phyloP scores from a whole-genome alignment of 1,284 basidiomycete genomes.

The Puccinia coronata region DNA sequence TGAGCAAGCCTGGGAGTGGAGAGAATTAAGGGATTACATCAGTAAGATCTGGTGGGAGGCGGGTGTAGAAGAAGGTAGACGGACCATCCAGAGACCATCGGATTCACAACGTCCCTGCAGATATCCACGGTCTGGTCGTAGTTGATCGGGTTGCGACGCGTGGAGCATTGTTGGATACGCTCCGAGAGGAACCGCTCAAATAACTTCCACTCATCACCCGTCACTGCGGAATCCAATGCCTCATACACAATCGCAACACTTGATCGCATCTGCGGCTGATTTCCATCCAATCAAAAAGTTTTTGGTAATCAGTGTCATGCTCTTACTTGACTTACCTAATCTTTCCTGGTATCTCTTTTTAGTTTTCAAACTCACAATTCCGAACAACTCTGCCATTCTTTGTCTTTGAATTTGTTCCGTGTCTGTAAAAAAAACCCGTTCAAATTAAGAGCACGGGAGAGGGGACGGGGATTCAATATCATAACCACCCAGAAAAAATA shows the following conservation, averaged over 20 bases:
- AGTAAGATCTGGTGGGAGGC: background rate
- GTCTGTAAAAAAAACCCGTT: slow-evolving; percentile 6
- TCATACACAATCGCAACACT: slow-evolving; percentile 20
- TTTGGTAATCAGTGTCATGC: too few species aligned
- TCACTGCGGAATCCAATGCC: slow-evolving; percentile 17
- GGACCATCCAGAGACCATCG: slow-evolving; percentile 43
- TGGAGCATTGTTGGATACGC: slow-evolving; percentile 39
- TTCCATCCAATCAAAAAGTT: background rate
- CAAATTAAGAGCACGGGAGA: background rate
- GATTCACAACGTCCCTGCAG: slow-evolving; percentile 38
- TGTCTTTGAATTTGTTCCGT: slow-evolving; percentile 33
- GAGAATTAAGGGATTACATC: background rate
- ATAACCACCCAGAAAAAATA: too few species aligned
- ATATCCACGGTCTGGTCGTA: slow-evolving; percentile 41
- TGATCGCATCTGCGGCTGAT: slow-evolving; percentile 24
- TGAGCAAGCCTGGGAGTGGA: slow-evolving; percentile 25
- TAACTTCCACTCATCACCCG: slow-evolving; percentile 10
- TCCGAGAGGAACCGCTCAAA: slow-evolving; percentile 26
- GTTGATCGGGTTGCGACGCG: slow-evolving; percentile 3
- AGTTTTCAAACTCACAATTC: slow-evolving; percentile 22
- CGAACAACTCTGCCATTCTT: slow-evolving; percentile 39
- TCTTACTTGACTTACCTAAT: too few species aligned
- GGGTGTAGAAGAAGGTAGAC: background rate
- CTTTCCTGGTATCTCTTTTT: background rate
- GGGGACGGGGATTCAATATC: too few species aligned